Percentiles rank a stretch among this genome's conserved stretches.
Conservation (phyloP, 306 rosid species). For the Sphenostylis stenocarpa region DNA sequence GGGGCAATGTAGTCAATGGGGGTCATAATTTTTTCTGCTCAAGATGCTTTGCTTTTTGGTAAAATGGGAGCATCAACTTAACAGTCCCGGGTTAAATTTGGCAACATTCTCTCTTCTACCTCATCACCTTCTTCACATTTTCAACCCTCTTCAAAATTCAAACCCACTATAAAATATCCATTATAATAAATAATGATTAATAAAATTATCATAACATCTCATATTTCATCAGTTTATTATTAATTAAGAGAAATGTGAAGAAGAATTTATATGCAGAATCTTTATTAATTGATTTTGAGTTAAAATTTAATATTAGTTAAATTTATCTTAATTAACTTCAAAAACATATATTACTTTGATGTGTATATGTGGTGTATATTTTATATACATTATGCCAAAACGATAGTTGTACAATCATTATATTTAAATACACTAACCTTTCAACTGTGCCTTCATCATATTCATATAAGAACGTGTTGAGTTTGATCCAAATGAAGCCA, state of each 20-base stretch:
- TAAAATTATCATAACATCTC: too few relatives aligned
- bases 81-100: conserved; percentile 49
- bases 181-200: too few relatives aligned
- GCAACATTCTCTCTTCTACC: conserved; percentile 50
- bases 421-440: background rate
- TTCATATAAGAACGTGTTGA: background rate
- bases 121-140: conserved; percentile 38
- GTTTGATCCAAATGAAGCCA: conserved; percentile 1
- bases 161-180: too few relatives aligned
- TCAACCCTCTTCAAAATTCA: conserved; percentile 25
- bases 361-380: background rate
- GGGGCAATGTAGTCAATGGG: conserved; percentile 71
- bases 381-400: background rate
- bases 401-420: background rate
- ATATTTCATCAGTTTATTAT: too few relatives aligned
- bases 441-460: background rate
- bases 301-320: too few relatives aligned
- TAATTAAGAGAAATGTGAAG: too few relatives aligned
- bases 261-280: too few relatives aligned
- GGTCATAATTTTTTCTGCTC: conserved; percentile 47
- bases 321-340: too few relatives aligned
- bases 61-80: conserved; percentile 59
- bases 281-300: too few relatives aligned
- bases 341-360: too few relatives aligned
- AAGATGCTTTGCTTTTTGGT: conserved; percentile 77